Evolutionary conservation across 2,329 filamentous ascomycete species (phyloP), one percentile per base, ranked within the genome.

Genomic region (Penicillium sumatraense): DNA sequence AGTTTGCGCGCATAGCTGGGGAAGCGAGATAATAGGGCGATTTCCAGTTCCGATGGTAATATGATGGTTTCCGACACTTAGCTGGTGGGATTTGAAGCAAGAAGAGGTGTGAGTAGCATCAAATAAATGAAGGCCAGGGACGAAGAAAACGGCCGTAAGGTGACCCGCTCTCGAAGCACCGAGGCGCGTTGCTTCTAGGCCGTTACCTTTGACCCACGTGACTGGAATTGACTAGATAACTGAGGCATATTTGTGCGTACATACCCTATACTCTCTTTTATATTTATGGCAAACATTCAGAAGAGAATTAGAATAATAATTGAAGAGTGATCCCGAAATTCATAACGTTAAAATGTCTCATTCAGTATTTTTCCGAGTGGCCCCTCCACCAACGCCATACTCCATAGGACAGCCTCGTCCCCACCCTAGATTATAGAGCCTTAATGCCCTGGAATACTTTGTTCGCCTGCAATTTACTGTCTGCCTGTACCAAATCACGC

Each of bases 401-500:
- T 50, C 52, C 56, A 27, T 51, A 29, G 26, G 23, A 58, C 42
- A 47, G 35, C 38, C 10, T 21, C 49, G 44, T 41, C 41, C 35
- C 23, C 45, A 21, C 49, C 31, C 11, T n/a, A n/a, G n/a, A n/a
- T 70, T 64, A 82, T 57, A 82, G 62, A 60, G 76, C 71, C 66
- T 76, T 76, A 51, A 81, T 76, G 21, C 76, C 73, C 61, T 80
- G 74, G 61, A 82, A 81, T 49, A 81, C 77, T 50, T 80, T 81
- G 69, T 86, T 88, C 26, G 72, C 75, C 70, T 81, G 75, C 64
- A 89, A 67, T 68, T 84, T 86, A 65, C 88, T 81, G 70, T 97
- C 89, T 2, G 79, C 84, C 63, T 82, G 83, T 3, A 98, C 90
- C 65, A 98, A 75, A 65, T 93, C 90, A 72, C 85, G 88, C 83